phyloP scores from a whole-genome alignment of 1,284 basidiomycete species.

The Sanghuangporus baumii region DNA sequence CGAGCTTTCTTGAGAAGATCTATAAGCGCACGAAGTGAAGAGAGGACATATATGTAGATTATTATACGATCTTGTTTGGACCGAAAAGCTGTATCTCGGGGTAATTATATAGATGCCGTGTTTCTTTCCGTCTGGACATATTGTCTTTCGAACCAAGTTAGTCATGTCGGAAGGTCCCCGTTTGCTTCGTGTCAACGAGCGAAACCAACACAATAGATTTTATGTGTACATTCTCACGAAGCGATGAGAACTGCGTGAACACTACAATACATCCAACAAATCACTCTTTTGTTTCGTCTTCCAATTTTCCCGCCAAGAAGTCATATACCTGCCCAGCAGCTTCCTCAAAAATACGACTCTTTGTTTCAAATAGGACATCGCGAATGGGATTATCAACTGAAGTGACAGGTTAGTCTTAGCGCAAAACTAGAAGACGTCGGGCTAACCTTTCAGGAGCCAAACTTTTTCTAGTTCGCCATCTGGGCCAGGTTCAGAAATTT shows the following conservation, averaged over 20 bases:
- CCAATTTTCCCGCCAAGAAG: not conserved
- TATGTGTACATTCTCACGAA: no score
- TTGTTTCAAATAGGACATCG: slow-evolving; percentile 2
- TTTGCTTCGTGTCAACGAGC: no score
- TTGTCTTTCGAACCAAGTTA: not conserved
- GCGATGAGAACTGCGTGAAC: no score
- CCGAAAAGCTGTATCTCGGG: not conserved
- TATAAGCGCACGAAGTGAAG: slow-evolving; percentile 79
- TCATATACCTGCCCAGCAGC: slow-evolving; percentile 4
- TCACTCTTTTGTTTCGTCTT: not conserved
- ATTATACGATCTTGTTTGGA: not conserved
- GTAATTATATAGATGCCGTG: not conserved
- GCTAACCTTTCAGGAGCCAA: slow-evolving; percentile 2
- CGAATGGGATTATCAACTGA: not conserved
- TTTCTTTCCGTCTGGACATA: not conserved
- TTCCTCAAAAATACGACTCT: slow-evolving; percentile 4
- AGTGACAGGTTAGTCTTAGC: not conserved
- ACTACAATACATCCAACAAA: no score
- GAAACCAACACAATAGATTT: no score
- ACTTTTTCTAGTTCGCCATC: slow-evolving; percentile 1
- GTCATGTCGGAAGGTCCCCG: no score
- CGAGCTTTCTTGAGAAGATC: slow-evolving; percentile 84
- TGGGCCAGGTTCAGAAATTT: not conserved
- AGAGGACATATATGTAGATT: not conserved
- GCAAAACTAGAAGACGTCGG: not conserved